Base-by-base conservation (phyloP, 169 alveolate genomes). In the Cryptosporidium viatorum region DNA sequence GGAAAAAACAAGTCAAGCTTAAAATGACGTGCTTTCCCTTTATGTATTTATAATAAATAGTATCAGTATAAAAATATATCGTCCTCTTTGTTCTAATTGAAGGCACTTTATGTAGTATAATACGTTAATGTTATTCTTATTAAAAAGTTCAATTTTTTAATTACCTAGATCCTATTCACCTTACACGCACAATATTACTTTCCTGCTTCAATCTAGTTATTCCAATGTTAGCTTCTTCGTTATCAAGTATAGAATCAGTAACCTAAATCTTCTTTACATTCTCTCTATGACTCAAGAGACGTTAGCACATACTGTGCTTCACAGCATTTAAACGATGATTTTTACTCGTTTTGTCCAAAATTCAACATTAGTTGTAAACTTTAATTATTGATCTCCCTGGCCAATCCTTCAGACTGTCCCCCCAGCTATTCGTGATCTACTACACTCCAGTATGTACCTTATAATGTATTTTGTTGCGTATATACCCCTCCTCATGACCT, bases 231-330 rank as follows among this genome's bases (percentile, higher is more conserved):
- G 67, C 35, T 65, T 65, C 71, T 65, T 65, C 71, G 71, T 65
- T 33, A 35, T 65, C 51, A 65, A 65, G 48, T 65, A 65, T 65
- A 51, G 21, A 55, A 65, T 65, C 71, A 65, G 50, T 65, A 65
- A 65, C 71, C 71, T 65, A 33, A 65, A 31, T 65, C 71, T 33
- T 65, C 50, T 65, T 65, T 65, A 37, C 71, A 65, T 65, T 65
- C 69, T 59, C 33, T 59, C 71, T 65, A 31, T 65, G 50, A 35
- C 50, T 37, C 50, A 65, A 65, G 71, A 65, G 71, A 65, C 71
- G 71, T 65, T 65, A 65, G 71, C 71, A 65, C 71, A 65, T 65
- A 65, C 71, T 65, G 71, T 65, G 71, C 71, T 65, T 65, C 71
- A 65, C 71, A 65, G 71, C 71, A 35, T 33, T 65, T 65, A 35